phyloP scores from a whole-genome alignment of 1,139 yeast genomes.

The Cylindricascospora bacillispora region DNA sequence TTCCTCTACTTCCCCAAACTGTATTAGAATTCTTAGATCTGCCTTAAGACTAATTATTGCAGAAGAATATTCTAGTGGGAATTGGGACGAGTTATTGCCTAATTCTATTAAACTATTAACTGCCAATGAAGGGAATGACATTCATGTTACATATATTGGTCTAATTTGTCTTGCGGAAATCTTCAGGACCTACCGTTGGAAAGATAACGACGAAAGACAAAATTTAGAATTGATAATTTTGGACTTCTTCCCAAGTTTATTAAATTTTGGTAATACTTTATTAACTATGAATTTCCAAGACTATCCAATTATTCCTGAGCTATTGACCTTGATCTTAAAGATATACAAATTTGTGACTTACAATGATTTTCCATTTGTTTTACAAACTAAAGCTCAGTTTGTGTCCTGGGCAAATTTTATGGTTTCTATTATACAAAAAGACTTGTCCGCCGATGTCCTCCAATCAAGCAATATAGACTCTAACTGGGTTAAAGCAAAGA shows the following conservation, averaged over 20 bases:
- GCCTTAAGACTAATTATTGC: conserved; percentile 54
- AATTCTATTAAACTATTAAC: conserved; percentile 46
- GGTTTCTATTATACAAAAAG: conserved; percentile 51
- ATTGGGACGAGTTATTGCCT: conserved; percentile 60
- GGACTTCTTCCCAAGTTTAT: conserved; percentile 56
- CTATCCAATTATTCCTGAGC: conserved; percentile 46
- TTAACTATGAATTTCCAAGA: conserved; percentile 28
- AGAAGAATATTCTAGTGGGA: conserved; percentile 47
- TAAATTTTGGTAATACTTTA: conserved; percentile 49
- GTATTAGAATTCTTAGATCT: conserved; percentile 37
- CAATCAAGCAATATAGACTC: conserved; percentile 34
- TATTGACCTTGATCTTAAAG: conserved; percentile 65
- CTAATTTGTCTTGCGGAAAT: conserved; percentile 64
- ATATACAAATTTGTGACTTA: conserved; percentile 73
- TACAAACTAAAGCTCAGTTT: conserved; percentile 49
- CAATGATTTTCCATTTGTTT: conserved; percentile 58
- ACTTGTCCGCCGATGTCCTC: conserved; percentile 39
- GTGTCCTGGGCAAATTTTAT: conserved; percentile 71
- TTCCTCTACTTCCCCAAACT: conserved; percentile 27
- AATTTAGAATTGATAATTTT: conserved; percentile 48
- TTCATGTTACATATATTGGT: conserved; percentile 60
- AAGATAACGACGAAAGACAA: conserved; percentile 44
- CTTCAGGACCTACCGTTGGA: conserved; percentile 68
- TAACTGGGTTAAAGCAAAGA: conserved; percentile 69
- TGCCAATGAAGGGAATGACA: conserved; percentile 31